Evolutionary conservation across 2,329 filamentous ascomycete genomes (phyloP), one percentile per base, ranked within the genome.

Genomic region (Colletotrichum spaethianum): DNA sequence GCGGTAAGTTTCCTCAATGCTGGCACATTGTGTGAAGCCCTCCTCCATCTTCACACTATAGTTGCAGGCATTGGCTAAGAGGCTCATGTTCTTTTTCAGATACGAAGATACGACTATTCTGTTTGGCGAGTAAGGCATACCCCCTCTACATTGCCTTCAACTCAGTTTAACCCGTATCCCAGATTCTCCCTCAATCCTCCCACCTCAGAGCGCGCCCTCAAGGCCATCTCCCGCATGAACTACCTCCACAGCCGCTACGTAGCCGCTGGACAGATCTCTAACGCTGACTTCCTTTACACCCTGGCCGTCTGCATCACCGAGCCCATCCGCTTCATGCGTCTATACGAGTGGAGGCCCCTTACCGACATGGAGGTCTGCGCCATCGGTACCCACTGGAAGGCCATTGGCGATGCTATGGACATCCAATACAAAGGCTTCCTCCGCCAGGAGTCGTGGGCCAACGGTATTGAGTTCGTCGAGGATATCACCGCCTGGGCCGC

Each of bases 261-360:
- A 70, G 80, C 82, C 61, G 70, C 76, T 16, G 80, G 80, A 33
- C 81, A 80, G 62, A 84, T 84, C 56, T 72, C 73, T 46, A 82
- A 84, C 57, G 76, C 79, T 40, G 82, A 84, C 44, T 55, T 85
- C 12, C 77, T 85, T 20, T 83, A 84, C 70, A 82, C 82, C 6
- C 79, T 84, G 4, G 83, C 83, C 55, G 85, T 94, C 0, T 94
- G 94, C 78, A 86, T 93, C 23, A 83, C 87, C 0, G 91, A 94
- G 77, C 92, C 93, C 0, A 80, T 88, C 38, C 84, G 87, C 18
- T 94, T 92, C 85, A 87, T 93, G 40, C 79, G 85, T 6, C 82
- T 82, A 7, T 93, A 90, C 76, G 94, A 96, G 78, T 96, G 93
- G 93, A 88, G 93, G 2, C 48, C 82, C 5, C 79, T 94, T 28